A percentile compares a stretch with the other conserved stretches of the same genome.
These are phyloP conservation scores for Toxicodendron radicans DNA, from an alignment of 345 rosid species.

Conservation along the genomic window DNA sequence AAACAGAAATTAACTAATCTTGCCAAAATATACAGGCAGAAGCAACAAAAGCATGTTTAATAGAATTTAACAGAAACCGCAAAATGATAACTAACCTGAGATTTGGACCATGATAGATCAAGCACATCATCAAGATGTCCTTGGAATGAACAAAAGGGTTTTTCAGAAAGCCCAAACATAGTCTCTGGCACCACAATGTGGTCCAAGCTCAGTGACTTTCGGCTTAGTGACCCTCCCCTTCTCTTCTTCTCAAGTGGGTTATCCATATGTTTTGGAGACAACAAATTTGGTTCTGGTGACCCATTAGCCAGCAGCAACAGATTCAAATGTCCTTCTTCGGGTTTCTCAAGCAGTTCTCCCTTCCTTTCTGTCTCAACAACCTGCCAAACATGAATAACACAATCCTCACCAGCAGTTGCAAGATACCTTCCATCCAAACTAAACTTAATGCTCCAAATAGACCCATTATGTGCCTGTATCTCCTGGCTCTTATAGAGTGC, in stretches of 20 bases:
- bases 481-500: conserved; percentile 87
- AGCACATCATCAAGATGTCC: conserved; percentile 90
- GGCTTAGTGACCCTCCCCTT: conserved; percentile 71
- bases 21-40: neutral
- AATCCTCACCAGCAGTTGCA: conserved; percentile 98
- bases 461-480: conserved; percentile 91
- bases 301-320: conserved; percentile 60
- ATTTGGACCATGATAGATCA: conserved; percentile 98
- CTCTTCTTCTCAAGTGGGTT: conserved; percentile 59
- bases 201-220: conserved; percentile 83
- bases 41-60: neutral
- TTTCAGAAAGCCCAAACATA: conserved; percentile 79
- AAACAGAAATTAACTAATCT: neutral
- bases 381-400: conserved; percentile 83
- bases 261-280: conserved; percentile 53
- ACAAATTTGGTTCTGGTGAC: conserved; percentile 68
- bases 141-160: conserved; percentile 81
- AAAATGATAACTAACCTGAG: conserved; percentile 61
- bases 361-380: conserved; percentile 72
- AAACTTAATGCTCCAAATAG: conserved; percentile 92
- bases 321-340: conserved; percentile 61
- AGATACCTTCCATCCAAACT: conserved; percentile 93
- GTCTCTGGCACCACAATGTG: conserved; percentile 67
- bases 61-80: neutral
- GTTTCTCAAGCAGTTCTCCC: conserved; percentile 85